Percentiles rank a stretch among this genome's conserved stretches.
Conservation (phyloP, 345 rosid genomes). For the Salix caprea region DNA sequence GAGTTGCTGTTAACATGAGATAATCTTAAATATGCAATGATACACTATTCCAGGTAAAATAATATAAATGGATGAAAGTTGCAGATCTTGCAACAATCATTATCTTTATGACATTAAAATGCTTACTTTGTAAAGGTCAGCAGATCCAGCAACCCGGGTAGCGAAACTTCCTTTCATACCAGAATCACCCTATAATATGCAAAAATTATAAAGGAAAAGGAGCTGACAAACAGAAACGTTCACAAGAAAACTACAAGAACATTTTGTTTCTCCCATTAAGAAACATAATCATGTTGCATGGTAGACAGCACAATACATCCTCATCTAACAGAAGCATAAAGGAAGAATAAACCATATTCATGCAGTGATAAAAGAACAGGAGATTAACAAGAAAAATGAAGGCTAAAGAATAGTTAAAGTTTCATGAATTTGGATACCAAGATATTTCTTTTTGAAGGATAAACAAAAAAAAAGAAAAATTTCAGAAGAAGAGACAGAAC, state of each 20-base stretch:
- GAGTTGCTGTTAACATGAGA: not conserved
- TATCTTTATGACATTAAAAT: conserved; percentile 7
- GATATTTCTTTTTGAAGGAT: not conserved
- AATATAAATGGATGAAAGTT: not conserved
- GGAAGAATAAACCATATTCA: not conserved
- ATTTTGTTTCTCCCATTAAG: not conserved
- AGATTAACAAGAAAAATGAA: not conserved
- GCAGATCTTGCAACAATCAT: not conserved
- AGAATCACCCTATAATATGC: conserved; percentile 60
- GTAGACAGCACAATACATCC: not conserved
- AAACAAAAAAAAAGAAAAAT: not conserved
- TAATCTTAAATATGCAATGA: not conserved
- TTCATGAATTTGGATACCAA: not conserved
- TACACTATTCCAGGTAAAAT: not conserved
- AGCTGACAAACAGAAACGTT: conserved; percentile 2
- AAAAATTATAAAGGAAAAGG: conserved; percentile 2
- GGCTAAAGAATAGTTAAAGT: not conserved
- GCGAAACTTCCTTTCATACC: conserved; percentile 94
- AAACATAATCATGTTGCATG: not conserved
- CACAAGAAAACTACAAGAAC: not conserved
- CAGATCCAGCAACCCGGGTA: conserved; percentile 83
- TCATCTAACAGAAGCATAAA: not conserved
- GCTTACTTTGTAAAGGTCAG: conserved; percentile 73
- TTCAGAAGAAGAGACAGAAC: not conserved
- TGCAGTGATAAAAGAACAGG: not conserved